Evolutionary conservation across 2,329 filamentous ascomycete species (phyloP).

Genomic region (Aspergillus sp.): DNA sequence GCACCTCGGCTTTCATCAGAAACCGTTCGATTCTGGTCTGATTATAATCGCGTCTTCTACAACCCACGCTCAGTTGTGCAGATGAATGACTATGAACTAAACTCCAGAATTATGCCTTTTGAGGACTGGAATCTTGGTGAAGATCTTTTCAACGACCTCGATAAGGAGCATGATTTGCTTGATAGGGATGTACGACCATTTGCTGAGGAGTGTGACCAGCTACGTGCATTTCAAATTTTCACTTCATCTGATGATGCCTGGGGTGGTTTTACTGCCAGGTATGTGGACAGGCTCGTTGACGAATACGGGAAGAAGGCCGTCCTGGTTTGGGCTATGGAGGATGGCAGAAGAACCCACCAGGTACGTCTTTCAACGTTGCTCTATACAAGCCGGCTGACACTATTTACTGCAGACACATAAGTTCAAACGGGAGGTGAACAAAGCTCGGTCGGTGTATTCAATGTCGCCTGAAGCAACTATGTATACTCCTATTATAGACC

Average conservation of each 20-base stretch:
- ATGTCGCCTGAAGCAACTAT: slow-evolving; percentile 72
- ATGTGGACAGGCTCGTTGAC: slow-evolving; percentile 76
- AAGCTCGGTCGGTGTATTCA: slow-evolving; percentile 68
- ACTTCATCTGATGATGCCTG: slow-evolving; percentile 73
- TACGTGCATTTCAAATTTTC: slow-evolving; percentile 83
- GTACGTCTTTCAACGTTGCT: slow-evolving; percentile 41
- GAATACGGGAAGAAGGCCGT: slow-evolving; percentile 86
- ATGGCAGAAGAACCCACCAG: slow-evolving; percentile 54
- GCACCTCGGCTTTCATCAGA: slow-evolving; percentile 65
- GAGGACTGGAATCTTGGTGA: slow-evolving; percentile 73
- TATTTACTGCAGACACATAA: slow-evolving; percentile 51
- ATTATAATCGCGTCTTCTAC: slow-evolving; percentile 90
- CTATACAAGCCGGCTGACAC: background rate
- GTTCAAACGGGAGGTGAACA: slow-evolving; percentile 68
- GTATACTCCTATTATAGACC: slow-evolving; percentile 71
- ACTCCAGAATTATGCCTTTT: slow-evolving; percentile 77
- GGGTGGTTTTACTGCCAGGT: slow-evolving; percentile 73
- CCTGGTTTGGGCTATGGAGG: slow-evolving; percentile 84
- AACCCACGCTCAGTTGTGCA: slow-evolving; percentile 86
- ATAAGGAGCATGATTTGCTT: slow-evolving; percentile 79
- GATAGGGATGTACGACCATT: slow-evolving; percentile 90
- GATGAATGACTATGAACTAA: slow-evolving; percentile 81
- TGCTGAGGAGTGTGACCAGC: slow-evolving; percentile 86
- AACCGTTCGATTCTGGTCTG: slow-evolving; percentile 91
- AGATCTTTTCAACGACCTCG: slow-evolving; percentile 70